Evolutionary conservation across 305 asterid genomes (phyloP).

Genomic region (Solanum hybrid): DNA sequence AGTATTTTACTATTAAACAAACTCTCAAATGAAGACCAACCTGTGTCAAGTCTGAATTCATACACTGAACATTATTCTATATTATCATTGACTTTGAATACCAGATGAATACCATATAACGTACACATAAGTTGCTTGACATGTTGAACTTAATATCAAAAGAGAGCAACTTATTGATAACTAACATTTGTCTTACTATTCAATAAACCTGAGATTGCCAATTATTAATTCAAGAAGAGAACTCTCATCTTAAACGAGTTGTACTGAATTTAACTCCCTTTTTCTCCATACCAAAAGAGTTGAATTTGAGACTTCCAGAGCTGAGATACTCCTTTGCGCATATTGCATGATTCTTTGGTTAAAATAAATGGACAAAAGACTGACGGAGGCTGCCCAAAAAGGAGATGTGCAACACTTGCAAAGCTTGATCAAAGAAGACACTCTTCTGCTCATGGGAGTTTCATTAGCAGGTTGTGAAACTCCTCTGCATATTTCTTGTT

Average conservation of each 20-base stretch:
- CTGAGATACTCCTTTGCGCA: neutral
- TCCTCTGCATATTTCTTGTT: constrained; percentile 38
- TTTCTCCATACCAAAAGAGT: neutral
- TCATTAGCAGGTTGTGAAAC: constrained; percentile 13
- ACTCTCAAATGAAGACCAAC: neutral
- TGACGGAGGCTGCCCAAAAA: constrained; percentile 27
- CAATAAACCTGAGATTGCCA: neutral
- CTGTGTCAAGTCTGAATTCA: neutral
- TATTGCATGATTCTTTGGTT: neutral
- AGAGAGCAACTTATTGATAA: neutral
- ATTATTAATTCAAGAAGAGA: neutral
- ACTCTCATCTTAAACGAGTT: neutral
- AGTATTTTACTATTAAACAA: neutral
- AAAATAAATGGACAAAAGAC: constrained; percentile 28
- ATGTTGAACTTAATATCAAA: neutral
- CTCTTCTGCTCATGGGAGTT: constrained; percentile 12
- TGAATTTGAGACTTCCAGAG: neutral
- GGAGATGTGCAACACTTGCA: constrained; percentile 34
- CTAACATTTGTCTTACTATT: neutral
- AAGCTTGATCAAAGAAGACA: constrained; percentile 19
- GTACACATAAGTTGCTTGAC: neutral
- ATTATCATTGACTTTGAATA: neutral
- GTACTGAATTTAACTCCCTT: neutral
- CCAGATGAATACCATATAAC: neutral
- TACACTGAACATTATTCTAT: neutral